A percentile compares a stretch with the other conserved stretches of the same genome.
Conservation (phyloP, 805 yeast genomes). For the Teunomyces lycoperdinae region DNA sequence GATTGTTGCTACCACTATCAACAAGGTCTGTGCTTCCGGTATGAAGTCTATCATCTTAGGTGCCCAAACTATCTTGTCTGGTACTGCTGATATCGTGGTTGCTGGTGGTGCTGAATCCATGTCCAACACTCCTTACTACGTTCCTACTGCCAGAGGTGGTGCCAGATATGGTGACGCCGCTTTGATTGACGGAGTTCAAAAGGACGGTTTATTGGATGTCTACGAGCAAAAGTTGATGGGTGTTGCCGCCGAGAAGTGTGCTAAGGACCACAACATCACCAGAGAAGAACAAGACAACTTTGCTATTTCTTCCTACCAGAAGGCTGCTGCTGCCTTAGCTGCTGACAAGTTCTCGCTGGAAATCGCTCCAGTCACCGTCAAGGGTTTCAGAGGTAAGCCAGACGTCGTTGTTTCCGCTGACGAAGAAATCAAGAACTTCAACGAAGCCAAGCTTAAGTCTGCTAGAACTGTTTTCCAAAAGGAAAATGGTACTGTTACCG, state of each 20-base stretch:
- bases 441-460: conserved; percentile 69
- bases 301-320: conserved; percentile 81
- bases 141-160: conserved; percentile 83
- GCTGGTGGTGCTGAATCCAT: conserved; percentile 98
- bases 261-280: conserved; percentile 69
- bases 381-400: conserved; percentile 88
- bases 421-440: conserved; percentile 78
- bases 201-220: conserved; percentile 93
- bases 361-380: conserved; percentile 82
- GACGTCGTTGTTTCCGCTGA: conserved; percentile 69
- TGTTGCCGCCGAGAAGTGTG: conserved; percentile 95
- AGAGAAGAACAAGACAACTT: conserved; percentile 89
- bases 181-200: conserved; percentile 83
- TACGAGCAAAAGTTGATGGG: conserved; percentile 92
- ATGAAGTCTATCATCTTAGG: conserved; percentile 87
- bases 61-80: conserved; percentile 85
- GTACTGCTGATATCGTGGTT: conserved; percentile 87
- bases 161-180: conserved; percentile 82
- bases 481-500: conserved; percentile 95
- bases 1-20: conserved; percentile 84
- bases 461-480: conserved; percentile 95
- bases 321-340: conserved; percentile 77
- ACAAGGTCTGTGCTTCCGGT: conserved; percentile 98
- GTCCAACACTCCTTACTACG: conserved; percentile 93
- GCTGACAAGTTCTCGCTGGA: conserved; percentile 81